These are phyloP conservation scores for Rubus idaeus DNA, from an alignment of 306 rosid genomes.

Conservation along the genomic window DNA sequence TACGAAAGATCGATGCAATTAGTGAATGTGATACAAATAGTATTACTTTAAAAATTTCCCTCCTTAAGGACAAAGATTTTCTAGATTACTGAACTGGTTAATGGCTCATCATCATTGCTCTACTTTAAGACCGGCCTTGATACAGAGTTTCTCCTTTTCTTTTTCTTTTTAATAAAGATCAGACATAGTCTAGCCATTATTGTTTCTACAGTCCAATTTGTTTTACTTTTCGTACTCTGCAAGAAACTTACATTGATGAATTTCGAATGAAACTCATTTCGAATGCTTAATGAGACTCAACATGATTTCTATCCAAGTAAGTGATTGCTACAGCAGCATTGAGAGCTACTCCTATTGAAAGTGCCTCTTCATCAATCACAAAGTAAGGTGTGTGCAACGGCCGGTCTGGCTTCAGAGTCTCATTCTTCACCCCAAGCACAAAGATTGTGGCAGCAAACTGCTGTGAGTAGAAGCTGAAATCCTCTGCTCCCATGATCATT, in stretches of 20 bases:
- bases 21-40: not conserved
- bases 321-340: conserved; percentile 53
- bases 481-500: conserved; percentile 46
- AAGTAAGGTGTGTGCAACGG: conserved; percentile 41
- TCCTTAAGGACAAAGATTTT: not conserved
- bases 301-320: conserved; percentile 29
- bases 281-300: not conserved
- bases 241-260: not conserved
- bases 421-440: conserved; percentile 42
- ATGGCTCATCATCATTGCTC: no score
- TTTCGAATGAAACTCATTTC: not conserved
- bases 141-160: not conserved
- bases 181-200: not conserved
- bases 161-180: not conserved
- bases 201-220: not conserved
- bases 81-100: not conserved
- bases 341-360: conserved; percentile 54
- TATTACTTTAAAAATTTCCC: not conserved
- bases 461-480: conserved; percentile 51
- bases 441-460: conserved; percentile 37
- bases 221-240: not conserved
- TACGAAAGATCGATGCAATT: not conserved
- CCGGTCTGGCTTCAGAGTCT: conserved; percentile 25
- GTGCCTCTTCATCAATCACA: conserved; percentile 45
- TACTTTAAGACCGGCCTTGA: no score